Base-by-base conservation (phyloP, 371 early-diverging fungal species). In the Mucor velutinosus region DNA sequence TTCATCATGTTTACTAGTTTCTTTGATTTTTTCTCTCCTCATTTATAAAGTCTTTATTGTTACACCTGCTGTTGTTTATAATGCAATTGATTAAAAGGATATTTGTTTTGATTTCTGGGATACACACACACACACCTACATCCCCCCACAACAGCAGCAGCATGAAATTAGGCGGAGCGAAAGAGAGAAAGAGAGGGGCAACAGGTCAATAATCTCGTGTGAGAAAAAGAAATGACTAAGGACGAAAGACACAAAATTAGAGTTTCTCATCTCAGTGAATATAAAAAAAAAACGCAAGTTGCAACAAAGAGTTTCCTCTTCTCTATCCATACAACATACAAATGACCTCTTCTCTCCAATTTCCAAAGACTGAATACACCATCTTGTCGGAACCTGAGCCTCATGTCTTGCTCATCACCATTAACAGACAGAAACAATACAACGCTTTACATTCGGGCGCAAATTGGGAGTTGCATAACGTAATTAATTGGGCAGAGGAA, bases 401-500 rank as follows among this genome's bases (percentile, higher is more conserved):
- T 56, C 77, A 80, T 69, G 66, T 82, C 7, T 66, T 84, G 23
- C 61, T 84, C 39, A 72, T 84, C 51, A 84, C 82, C 11, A 80
- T 84, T 51, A 80, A 84, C 58, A 74, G 82, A 62, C 79, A 70
- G 2, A 75, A 82, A 27, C 69, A 76, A 33, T 76, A 73, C 64
- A 84, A 84, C 64, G 79, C 82, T 14, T 66, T 84, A 17, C 66
- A 73, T 67, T 64, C 72, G n/a, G 79, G 72, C 51, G 80, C 82
- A 4, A 80, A 82, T 61, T 73, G 64, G 61, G 85, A 84, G 71
- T 55, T 84, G 53, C 69, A 71, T 17, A 47, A 64, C 14, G 58
- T 82, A 4, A 63, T 84, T 29, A 74, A 80, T 57, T 84, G 82
- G 81, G 82, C 79, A n/a, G 78, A 84, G 58, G 69, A 72, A n/a